Conservation (phyloP, 2,329 filamentous ascomycete species). For the Emericellopsis atlantica region DNA sequence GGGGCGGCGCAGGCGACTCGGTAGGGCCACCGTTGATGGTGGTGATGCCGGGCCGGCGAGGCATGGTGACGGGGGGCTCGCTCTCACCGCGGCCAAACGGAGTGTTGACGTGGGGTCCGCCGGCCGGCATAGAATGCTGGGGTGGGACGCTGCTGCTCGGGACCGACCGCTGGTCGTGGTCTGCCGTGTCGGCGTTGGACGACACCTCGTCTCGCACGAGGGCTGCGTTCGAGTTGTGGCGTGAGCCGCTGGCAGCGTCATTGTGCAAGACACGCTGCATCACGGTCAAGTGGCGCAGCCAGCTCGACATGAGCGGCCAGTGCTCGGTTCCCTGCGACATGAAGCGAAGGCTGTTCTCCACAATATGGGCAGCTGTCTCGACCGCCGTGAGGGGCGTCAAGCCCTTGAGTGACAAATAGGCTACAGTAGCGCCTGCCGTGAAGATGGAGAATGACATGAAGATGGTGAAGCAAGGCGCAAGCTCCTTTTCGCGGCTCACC, state of each 20-base stretch:
- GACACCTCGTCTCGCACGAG: slow-evolving; percentile 40
- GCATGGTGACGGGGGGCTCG: slow-evolving; percentile 35
- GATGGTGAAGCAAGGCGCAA: slow-evolving; percentile 47
- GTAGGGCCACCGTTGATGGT: slow-evolving; percentile 40
- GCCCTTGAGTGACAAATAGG: slow-evolving; percentile 50
- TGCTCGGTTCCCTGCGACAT: slow-evolving; percentile 46
- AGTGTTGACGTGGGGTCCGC: slow-evolving; percentile 21
- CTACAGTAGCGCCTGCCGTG: slow-evolving; percentile 46
- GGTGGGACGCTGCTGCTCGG: slow-evolving; percentile 8
- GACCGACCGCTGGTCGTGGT: slow-evolving; percentile 35
- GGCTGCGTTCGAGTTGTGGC: slow-evolving; percentile 20
- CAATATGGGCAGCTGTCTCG: slow-evolving; percentile 43
- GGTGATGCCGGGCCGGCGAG: slow-evolving; percentile 39
- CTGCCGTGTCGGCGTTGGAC: slow-evolving; percentile 44
- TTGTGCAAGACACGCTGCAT: slow-evolving; percentile 50
- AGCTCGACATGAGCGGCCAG: slow-evolving; percentile 46
- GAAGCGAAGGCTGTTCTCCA: slow-evolving; percentile 44
- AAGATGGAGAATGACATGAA: slow-evolving; percentile 53
- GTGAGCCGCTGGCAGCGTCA: slow-evolving; percentile 24
- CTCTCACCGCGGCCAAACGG: slow-evolving; percentile 31
- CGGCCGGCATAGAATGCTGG: slow-evolving; percentile 10
- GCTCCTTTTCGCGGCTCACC: slow-evolving; percentile 36
- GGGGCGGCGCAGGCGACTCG: slow-evolving; percentile 8
- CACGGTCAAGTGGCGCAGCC: slow-evolving; percentile 46
- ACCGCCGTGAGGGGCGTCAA: slow-evolving; percentile 41